Evolutionary conservation across 2,329 filamentous ascomycete genomes (phyloP).

Genomic region (Sporothrix globosa): DNA sequence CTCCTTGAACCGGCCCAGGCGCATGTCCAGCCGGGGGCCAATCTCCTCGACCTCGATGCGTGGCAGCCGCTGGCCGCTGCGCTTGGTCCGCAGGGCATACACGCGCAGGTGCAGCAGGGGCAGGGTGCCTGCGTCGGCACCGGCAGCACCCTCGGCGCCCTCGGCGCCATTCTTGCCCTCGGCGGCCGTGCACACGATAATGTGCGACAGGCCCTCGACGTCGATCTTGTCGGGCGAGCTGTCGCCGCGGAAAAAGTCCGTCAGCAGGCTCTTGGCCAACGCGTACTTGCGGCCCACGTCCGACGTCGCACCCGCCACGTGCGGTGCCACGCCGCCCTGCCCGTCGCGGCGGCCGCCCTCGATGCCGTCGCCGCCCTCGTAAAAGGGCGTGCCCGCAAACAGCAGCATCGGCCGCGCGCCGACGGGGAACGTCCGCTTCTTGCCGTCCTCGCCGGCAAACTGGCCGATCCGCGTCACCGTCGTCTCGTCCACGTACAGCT

Average conservation of each 20-base stretch:
- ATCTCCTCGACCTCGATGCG: constrained; percentile 58
- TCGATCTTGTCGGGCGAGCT: constrained; percentile 77
- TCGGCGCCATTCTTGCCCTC: constrained; percentile 50
- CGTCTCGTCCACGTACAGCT: constrained; percentile 78
- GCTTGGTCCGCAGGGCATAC: constrained; percentile 85
- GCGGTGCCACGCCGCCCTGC: constrained; percentile 11
- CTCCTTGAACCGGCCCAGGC: constrained; percentile 77
- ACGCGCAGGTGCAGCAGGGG: constrained; percentile 70
- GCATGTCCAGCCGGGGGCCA: constrained; percentile 86
- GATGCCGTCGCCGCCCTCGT: constrained; percentile 69
- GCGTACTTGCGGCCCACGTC: constrained; percentile 59
- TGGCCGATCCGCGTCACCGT: constrained; percentile 70
- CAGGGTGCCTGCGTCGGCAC: constrained; percentile 42
- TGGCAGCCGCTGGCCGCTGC: constrained; percentile 82
- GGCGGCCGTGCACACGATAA: constrained; percentile 78
- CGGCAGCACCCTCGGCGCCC: constrained; percentile 44
- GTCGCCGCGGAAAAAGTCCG: constrained; percentile 90
- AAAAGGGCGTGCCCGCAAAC: constrained; percentile 73
- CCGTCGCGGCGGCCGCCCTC: constrained; percentile 53
- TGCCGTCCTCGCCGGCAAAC: constrained; percentile 51
- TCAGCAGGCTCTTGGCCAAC: constrained; percentile 80
- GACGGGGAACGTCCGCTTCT: constrained; percentile 64
- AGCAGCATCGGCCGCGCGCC: constrained; percentile 86
- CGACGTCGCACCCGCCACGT: constrained; percentile 21
- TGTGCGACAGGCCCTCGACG: constrained; percentile 91